Conservation (phyloP, 2,329 filamentous ascomycete species). For the Xylariomycetidae sp. region DNA sequence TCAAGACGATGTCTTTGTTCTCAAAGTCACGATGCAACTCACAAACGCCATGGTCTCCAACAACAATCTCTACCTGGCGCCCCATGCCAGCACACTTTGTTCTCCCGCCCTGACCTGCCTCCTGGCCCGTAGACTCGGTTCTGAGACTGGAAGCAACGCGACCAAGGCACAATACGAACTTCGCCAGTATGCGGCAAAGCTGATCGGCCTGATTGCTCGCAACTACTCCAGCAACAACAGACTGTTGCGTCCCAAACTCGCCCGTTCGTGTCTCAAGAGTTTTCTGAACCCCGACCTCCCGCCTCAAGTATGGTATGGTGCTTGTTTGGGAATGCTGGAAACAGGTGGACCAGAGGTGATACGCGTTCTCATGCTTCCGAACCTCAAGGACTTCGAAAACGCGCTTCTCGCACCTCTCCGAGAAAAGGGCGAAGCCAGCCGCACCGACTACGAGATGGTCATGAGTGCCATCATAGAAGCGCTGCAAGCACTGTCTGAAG, state of each 20-base stretch:
- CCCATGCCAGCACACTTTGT: conserved; percentile 62
- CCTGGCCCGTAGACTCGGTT: conserved; percentile 74
- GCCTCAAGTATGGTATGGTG: conserved; percentile 81
- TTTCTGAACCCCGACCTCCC: conserved; percentile 85
- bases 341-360: conserved; percentile 65
- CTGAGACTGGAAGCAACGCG: conserved; percentile 46
- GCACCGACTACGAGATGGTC: conserved; percentile 50
- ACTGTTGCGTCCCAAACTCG: conserved; percentile 80
- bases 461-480: conserved; percentile 53
- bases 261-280: conserved; percentile 86
- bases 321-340: conserved; percentile 72
- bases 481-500: conserved; percentile 39
- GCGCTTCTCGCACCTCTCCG: conserved; percentile 49
- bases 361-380: conserved; percentile 51
- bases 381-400: conserved; percentile 50
- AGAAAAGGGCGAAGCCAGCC: conserved; percentile 42
- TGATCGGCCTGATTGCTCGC: conserved; percentile 72
- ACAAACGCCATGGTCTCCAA: conserved; percentile 81
- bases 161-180: conserved; percentile 68
- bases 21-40: conserved; percentile 90
- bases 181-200: conserved; percentile 76
- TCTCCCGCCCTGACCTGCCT: conserved; percentile 90
- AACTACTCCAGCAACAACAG: conserved; percentile 80
- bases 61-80: conserved; percentile 66
- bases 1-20: conserved; percentile 81